Evolutionary conservation across 2,329 filamentous ascomycete genomes (phyloP).

Genomic region (Lecanosticta acicola): DNA sequence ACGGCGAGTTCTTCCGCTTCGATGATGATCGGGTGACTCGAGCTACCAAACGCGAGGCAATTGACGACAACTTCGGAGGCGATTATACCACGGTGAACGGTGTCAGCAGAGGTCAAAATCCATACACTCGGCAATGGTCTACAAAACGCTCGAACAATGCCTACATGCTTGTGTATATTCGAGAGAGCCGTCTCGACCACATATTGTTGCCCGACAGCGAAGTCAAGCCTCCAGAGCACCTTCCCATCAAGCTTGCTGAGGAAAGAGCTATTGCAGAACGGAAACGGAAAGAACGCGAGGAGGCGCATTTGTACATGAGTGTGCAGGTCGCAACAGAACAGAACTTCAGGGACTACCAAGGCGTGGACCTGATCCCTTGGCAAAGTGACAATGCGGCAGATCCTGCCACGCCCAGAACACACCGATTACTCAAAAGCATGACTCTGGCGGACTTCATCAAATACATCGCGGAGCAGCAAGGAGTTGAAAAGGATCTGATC

Average conservation of each 20-base stretch:
- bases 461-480: constrained; percentile 64
- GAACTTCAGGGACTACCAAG: constrained; percentile 73
- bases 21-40: constrained; percentile 97
- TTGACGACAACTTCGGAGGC: constrained; percentile 95
- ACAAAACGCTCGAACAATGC: constrained; percentile 73
- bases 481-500: constrained; percentile 61
- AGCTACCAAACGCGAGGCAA: constrained; percentile 80
- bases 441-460: constrained; percentile 69
- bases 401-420: constrained; percentile 63
- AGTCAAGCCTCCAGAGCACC: constrained; percentile 73
- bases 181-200: constrained; percentile 76
- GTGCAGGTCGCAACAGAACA: constrained; percentile 75
- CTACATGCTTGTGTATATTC: constrained; percentile 98
- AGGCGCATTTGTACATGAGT: constrained; percentile 87
- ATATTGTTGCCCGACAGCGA: constrained; percentile 72
- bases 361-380: constrained; percentile 68
- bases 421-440: constrained; percentile 69
- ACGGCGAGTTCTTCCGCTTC: constrained; percentile 93
- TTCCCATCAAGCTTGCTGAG: constrained; percentile 72
- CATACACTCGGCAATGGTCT: constrained; percentile 58
- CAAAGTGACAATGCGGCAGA: constrained; percentile 56
- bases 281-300: constrained; percentile 79
- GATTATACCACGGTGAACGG: constrained; percentile 56
- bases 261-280: constrained; percentile 72
- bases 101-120: constrained; percentile 55